Evolutionary conservation across 805 yeast genomes (phyloP), one percentile per base, ranked within the genome.

Genomic region (Yarrowia divulgata): DNA sequence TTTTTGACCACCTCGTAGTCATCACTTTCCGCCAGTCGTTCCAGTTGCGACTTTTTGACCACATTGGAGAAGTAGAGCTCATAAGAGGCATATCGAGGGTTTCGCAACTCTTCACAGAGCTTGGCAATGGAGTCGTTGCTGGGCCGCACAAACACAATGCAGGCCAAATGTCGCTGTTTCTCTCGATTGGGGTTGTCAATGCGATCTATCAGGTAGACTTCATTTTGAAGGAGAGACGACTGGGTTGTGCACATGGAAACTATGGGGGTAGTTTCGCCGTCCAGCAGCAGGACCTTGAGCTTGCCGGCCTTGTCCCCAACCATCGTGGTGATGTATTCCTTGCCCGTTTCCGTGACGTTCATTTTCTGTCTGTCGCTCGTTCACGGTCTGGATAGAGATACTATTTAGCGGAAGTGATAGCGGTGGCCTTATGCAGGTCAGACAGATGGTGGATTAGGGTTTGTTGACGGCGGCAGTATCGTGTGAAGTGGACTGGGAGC

Each of bases 241-340:
- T 95, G 99, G 1, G 97, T 90, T 37, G 96, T 86, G 73, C 90
- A 87, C 85, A 95, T 83, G n/a, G 98, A 92, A 29, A 95, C 85
- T 32, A 93, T 87, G 0, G 93, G 84, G 7, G 96, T 90, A 1
- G 99, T 94, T 72, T 83, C 83, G 64, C 85, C 81, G 76, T 95
- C 99, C 69, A 95, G 83, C 48, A 95, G 81, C 45, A 95, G 81
- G 37, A 93, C 97, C 72, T 87, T 87, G 70, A 93, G 88, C 71
- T 76, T 78, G 64, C 77, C 62, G 29, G 40, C 35, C 42, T 50
- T 52, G 35, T 18, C 23, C 14, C 62, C 69, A 37, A 54, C 62
- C 60, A 54, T 66, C 29, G 69, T 39, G 52, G 69, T 35, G 52
- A 50, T 35, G 29, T 66, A 45, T 29, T 52, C 62, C 57, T 63